Conservation (phyloP, 495 filamentous ascomycete genomes). For the Acidiella bohemica region DNA sequence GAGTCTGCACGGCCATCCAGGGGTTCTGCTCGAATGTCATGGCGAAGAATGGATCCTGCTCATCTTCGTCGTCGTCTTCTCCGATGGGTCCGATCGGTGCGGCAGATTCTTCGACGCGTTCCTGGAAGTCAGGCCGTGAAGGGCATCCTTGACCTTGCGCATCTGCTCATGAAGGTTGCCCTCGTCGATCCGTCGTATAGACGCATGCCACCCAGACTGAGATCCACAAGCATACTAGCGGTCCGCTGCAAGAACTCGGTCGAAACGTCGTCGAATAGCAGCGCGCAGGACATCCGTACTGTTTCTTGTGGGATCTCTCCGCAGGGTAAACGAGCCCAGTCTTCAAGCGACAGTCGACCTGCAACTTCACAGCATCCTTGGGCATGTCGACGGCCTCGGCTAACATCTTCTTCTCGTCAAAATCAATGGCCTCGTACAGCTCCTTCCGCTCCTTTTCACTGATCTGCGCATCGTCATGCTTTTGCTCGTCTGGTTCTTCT, state of each 20-base stretch:
- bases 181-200: constrained; percentile 93
- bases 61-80: constrained; percentile 23
- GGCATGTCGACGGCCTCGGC: constrained; percentile 78
- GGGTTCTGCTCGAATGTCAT: constrained; percentile 89
- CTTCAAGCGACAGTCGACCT: constrained; percentile 75
- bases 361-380: constrained; percentile 78
- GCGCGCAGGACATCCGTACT: constrained; percentile 66
- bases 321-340: constrained; percentile 90
- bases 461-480: constrained; percentile 60
- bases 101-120: too few species aligned
- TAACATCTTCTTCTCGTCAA: constrained; percentile 88
- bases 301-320: constrained; percentile 69
- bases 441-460: constrained; percentile 92
- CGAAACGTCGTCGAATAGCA: constrained; percentile 87
- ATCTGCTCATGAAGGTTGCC: constrained; percentile 86
- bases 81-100: too few species aligned
- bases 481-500: constrained; percentile 44
- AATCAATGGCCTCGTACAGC: constrained; percentile 92
- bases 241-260: constrained; percentile 76
- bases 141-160: constrained; percentile 82
- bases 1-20: constrained; percentile 84
- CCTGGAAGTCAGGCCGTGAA: too few species aligned
- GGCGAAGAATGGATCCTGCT: constrained; percentile 74
- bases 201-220: constrained; percentile 82
- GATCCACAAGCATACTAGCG: constrained; percentile 74